Evolutionary conservation across 371 early-diverging fungal genomes (phyloP), one percentile per base, ranked within the genome.

Genomic region (Mycotypha africana): DNA sequence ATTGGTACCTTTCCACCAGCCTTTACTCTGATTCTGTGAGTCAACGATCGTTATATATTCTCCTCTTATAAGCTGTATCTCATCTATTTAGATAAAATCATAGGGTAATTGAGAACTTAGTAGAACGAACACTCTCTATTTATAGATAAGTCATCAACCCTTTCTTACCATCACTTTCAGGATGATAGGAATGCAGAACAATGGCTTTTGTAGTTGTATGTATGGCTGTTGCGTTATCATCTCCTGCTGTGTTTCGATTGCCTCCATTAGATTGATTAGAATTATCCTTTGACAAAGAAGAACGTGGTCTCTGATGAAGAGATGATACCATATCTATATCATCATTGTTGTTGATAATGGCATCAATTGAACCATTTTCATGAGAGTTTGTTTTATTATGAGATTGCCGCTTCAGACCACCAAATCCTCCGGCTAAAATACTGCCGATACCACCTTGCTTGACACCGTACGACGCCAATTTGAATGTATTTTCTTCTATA

Each of bases 381-480:
- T n/a, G n/a, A n/a, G n/a, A n/a, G n/a, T n/a, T 38, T 35, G 34
- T 50, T 24, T 50, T 44, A 38, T 44, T 45, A 6, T 45, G 16
- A 31, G 51, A 51, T 15, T 15, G 16, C 39, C 51, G 28, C 21
- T 42, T n/a, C n/a, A n/a, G n/a, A n/a, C n/a, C n/a, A n/a, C n/a
- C n/a, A 9, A 45, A 44, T n/a, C 51, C 51, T 17, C 85, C 86
- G 14, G 86, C 84, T 40, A 89, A 80, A 33, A 89, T 60, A 38
- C 85, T 79, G 19, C 89, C 89, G 42, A 89, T 74, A 16, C 89
- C 89, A 47, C 88, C 89, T 58, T 85, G 84, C 47, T 86, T 85
- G 12, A 89, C 87, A 40, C 89, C 89, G 51, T 82, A 88, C 1
- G 86, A 81, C 11, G 85, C 84, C 45, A 85, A 56, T 52, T 73